Evolutionary conservation across 495 filamentous ascomycete genomes (phyloP), one percentile per base, ranked within the genome.

Genomic region (Aspergillus ellipticus): DNA sequence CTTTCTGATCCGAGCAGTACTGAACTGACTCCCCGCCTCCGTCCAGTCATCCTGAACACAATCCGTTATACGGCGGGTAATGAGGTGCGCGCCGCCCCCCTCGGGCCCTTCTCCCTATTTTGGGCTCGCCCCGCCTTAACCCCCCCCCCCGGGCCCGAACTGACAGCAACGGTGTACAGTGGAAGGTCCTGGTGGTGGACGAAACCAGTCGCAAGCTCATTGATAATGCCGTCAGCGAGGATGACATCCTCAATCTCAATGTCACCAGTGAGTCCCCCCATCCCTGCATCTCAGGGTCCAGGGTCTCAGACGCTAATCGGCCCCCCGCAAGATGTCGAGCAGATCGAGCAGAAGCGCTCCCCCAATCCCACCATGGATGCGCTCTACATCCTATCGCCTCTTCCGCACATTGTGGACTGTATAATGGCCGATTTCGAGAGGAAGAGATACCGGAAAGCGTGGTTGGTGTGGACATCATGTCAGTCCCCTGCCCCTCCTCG

Each of bases 121-220:
- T 16, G 51, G 29, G 29, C 55, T 47, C 45, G n/a, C 37, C 26
- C 52, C 51, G 35, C 60, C 54, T 51, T 58, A n/a, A n/a, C n/a
- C n/a, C n/a, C 63, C 50, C 66, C 59, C 49, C 64, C 61, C 42
- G 58, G 54, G 42, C 45, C 68, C 56, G 53, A 64, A 64, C 66
- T 75, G 50, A 66, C 67, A 54, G 43, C 57, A 50, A 16, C 19
- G 31, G 26, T 56, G 28, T 59, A 46, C 67, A 97, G 93, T 97
- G 94, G 94, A 97, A 96, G 80, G 87, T 96, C 61, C 74, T 97
- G 64, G 87, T 98, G 28, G 72, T 95, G 61, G 94, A 98, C 73
- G 85, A 87, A 57, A 75, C 72, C 19, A 89, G 88, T 68, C 85
- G 84, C 66, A 88, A 85, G 66, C 75, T 98, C 59, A 79, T 97